phyloP scores from a whole-genome alignment of 2,329 filamentous ascomycete species.

The Cladosporium cucumerinum region DNA sequence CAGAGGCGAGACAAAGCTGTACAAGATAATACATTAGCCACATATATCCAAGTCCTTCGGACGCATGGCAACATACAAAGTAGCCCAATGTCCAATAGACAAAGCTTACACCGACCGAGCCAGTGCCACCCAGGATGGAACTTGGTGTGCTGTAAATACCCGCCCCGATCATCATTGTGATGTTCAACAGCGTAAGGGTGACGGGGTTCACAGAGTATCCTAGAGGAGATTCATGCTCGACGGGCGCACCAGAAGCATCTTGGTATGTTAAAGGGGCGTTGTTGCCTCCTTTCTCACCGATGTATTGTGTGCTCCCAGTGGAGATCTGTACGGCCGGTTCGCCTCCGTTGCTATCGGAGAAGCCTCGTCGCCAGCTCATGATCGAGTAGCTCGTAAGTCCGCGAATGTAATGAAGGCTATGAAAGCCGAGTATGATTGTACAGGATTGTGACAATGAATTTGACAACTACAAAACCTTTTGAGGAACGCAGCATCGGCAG shows the following conservation, averaged over 20 bases:
- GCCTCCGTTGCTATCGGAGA: background rate
- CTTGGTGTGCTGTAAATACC: constrained; percentile 22
- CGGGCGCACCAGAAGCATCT: constrained; percentile 60
- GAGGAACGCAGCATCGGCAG: background rate
- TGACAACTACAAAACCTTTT: background rate
- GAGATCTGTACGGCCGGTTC: background rate
- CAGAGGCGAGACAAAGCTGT: constrained; percentile 7
- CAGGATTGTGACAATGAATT: background rate
- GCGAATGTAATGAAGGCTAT: background rate
- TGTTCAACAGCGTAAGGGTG: constrained; percentile 54
- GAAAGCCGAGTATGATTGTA: background rate
- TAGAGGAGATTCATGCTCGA: constrained; percentile 57
- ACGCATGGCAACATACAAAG: constrained; percentile 48
- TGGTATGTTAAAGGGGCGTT: constrained; percentile 53
- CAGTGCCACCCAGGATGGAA: constrained; percentile 58
- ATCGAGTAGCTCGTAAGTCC: background rate
- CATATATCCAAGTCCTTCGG: background rate
- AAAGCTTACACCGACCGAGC: constrained; percentile 60
- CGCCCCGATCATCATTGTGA: constrained; percentile 61
- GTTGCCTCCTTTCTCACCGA: constrained; percentile 48
- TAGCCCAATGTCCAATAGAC: constrained; percentile 65
- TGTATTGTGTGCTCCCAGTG: constrained; percentile 44
- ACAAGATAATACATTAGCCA: background rate
- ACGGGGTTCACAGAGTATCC: constrained; percentile 57
- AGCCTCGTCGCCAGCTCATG: constrained; percentile 2